Conservation (phyloP, 768 basidiomycete genomes). For the Porphyrellus cyaneotinctus region DNA sequence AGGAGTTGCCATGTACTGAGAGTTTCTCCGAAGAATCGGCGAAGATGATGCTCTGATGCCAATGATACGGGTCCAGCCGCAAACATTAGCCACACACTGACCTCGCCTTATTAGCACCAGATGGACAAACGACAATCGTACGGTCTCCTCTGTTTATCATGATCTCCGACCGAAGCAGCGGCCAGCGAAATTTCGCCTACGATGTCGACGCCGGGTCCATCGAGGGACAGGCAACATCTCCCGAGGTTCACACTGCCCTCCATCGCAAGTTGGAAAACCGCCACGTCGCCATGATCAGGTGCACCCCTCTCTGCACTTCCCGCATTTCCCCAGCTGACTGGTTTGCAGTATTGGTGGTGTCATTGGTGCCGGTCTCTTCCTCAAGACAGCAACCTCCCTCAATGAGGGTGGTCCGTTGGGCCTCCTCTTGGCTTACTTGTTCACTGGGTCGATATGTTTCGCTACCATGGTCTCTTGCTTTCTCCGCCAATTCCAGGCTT, state of each 20-base stretch:
- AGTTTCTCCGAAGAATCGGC: no score
- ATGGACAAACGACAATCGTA: no score
- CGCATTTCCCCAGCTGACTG: neutral
- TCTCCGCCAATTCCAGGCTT: neutral
- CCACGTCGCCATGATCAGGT: constrained; percentile 5
- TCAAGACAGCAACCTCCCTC: neutral
- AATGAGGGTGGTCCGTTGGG: constrained; percentile 1
- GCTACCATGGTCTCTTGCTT: neutral
- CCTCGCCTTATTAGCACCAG: no score
- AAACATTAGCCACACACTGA: no score
- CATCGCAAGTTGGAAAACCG: neutral
- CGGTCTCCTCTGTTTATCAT: neutral
- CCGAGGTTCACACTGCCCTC: neutral
- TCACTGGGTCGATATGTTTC: neutral
- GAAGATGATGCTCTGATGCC: no score
- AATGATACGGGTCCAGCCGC: no score
- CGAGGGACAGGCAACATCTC: neutral
- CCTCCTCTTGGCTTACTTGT: neutral
- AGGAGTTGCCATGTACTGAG: no score
- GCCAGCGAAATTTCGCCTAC: no score
- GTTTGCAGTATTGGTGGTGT: neutral
- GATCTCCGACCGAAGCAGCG: neutral
- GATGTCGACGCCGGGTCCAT: neutral
- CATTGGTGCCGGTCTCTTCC: constrained; percentile 2
- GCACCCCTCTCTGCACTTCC: neutral